A percentile compares a stretch with the other conserved stretches of the same genome.
Conservation (phyloP, 768 basidiomycete genomes). For the Podaxis carcinomalis region DNA sequence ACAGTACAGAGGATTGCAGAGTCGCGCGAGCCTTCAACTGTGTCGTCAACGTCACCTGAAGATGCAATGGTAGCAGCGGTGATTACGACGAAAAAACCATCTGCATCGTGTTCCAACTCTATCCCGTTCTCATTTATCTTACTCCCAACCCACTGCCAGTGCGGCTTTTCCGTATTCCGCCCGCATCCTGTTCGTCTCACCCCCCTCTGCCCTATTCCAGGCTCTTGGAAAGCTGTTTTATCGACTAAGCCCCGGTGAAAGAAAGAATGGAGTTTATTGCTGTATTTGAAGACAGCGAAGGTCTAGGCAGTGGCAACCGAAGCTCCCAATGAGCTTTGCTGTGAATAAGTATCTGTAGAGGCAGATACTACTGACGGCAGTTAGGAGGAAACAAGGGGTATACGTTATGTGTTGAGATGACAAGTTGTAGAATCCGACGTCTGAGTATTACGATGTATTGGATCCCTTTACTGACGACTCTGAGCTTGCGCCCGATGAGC, state of each 20-base stretch:
- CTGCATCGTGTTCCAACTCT: slow-evolving; percentile 18
- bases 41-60: neutral
- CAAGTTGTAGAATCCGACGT: slow-evolving; percentile 24
- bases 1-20: slow-evolving; percentile 11
- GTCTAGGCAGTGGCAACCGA: slow-evolving; percentile 62
- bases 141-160: slow-evolving; percentile 18
- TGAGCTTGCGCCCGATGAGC: slow-evolving; percentile 85
- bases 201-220: slow-evolving; percentile 23
- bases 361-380: slow-evolving; percentile 22
- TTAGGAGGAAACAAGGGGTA: slow-evolving; percentile 34
- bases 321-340: slow-evolving; percentile 50
- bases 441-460: slow-evolving; percentile 84
- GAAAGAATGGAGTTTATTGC: slow-evolving; percentile 54
- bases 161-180: slow-evolving; percentile 10
- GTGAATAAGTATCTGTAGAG: slow-evolving; percentile 33
- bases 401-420: slow-evolving; percentile 2
- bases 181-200: slow-evolving; percentile 23
- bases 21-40: slow-evolving; percentile 12
- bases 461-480: slow-evolving; percentile 99
- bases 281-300: slow-evolving; percentile 49
- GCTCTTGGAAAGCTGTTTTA: slow-evolving; percentile 23
- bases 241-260: slow-evolving; percentile 25
- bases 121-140: slow-evolving; percentile 30
- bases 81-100: slow-evolving; percentile 4
- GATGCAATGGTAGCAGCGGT: neutral